Evolutionary conservation across 768 basidiomycete species (phyloP).

Genomic region (Mrakia hoshinonis): DNA sequence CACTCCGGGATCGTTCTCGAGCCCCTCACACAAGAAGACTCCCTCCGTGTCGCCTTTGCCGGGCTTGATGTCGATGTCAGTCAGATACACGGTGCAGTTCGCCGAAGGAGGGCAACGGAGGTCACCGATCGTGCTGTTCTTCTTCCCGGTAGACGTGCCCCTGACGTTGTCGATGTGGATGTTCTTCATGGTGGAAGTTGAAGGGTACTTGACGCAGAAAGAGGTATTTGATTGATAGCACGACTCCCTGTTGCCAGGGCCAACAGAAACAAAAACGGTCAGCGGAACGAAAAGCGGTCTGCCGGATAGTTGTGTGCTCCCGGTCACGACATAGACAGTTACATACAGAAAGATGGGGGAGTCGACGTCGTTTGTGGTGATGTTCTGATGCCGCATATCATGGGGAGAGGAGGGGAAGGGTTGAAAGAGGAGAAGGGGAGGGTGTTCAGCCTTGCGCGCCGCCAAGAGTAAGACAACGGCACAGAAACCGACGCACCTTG

Average conservation of each 20-base stretch:
- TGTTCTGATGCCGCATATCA: background rate
- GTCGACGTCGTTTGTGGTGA: background rate
- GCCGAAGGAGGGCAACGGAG: background rate
- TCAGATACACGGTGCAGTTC: background rate
- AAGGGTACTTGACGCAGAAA: background rate
- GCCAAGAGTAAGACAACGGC: background rate
- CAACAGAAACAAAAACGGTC: too few species aligned
- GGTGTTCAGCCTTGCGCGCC: background rate
- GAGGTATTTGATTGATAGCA: background rate
- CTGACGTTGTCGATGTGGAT: background rate
- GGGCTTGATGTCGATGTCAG: background rate
- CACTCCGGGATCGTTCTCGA: background rate
- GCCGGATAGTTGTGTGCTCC: too few species aligned
- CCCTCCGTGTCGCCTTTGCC: background rate
- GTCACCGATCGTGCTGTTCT: background rate
- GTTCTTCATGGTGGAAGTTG: background rate
- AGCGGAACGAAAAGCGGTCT: too few species aligned
- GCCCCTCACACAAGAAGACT: background rate
- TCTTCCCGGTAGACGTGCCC: background rate
- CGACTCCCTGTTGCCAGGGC: too few species aligned
- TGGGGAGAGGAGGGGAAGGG: background rate
- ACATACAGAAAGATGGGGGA: background rate
- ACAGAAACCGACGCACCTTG: too few species aligned
- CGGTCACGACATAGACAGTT: too few species aligned
- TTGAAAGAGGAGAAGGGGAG: background rate